A percentile compares a stretch with the other conserved stretches of the same genome.
These are phyloP conservation scores for Tolypocladium album DNA, from an alignment of 2,329 filamentous ascomycete species.

Conservation along the genomic window DNA sequence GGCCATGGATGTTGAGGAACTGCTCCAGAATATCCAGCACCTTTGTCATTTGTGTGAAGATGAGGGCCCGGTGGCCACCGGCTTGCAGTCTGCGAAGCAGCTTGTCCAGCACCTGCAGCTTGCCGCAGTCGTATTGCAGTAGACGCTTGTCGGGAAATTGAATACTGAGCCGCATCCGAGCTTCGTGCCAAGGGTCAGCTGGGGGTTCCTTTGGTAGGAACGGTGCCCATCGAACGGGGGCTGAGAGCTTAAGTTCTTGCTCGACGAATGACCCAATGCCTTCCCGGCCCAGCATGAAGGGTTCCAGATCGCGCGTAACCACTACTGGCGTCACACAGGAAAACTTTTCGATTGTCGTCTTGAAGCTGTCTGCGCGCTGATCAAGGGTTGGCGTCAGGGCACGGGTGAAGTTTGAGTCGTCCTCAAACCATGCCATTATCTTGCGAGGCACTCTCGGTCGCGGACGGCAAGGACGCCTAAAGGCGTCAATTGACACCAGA, in stretches of 20 bases:
- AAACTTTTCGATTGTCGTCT: slow-evolving; percentile 74
- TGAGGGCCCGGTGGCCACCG: slow-evolving; percentile 84
- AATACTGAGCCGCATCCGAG: slow-evolving; percentile 84
- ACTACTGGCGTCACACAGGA: slow-evolving; percentile 87
- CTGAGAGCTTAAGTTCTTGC: slow-evolving; percentile 45
- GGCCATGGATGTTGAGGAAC: slow-evolving; percentile 94
- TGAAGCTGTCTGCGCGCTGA: slow-evolving; percentile 60
- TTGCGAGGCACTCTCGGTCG: slow-evolving; percentile 50
- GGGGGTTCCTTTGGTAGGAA: slow-evolving; percentile 46
- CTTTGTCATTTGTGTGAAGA: slow-evolving; percentile 99
- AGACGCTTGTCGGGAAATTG: slow-evolving; percentile 94
- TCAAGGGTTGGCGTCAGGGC: slow-evolving; percentile 65
- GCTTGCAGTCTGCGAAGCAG: slow-evolving; percentile 79
- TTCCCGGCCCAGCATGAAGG: slow-evolving; percentile 52
- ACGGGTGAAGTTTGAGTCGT: slow-evolving; percentile 52
- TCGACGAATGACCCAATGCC: slow-evolving; percentile 48
- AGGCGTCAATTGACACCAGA: slow-evolving; percentile 54
- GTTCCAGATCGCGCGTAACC: slow-evolving; percentile 66
- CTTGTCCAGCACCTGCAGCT: slow-evolving; percentile 80
- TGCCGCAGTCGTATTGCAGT: slow-evolving; percentile 96
- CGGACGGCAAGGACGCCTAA: slow-evolving; percentile 47
- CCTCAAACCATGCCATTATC: slow-evolving; percentile 65
- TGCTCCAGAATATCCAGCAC: slow-evolving; percentile 95
- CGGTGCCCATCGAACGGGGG: slow-evolving; percentile 42
- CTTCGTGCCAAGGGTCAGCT: slow-evolving; percentile 82